Conservation (phyloP, 345 rosid species). For the Populus nigra region DNA sequence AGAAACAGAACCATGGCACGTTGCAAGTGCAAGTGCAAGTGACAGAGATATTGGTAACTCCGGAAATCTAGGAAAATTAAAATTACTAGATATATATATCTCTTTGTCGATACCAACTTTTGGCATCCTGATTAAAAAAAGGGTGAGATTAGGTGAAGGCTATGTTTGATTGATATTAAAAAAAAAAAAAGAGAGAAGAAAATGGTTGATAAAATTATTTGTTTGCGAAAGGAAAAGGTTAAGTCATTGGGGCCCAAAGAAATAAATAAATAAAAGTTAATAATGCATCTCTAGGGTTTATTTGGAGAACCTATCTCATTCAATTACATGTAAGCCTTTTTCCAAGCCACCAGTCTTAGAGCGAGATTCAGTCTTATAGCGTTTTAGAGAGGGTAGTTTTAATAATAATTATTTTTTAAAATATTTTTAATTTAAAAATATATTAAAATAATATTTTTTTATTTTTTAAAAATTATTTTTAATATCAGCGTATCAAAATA, state of each 20-base stretch:
- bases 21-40: not conserved
- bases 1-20: no score
- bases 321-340: not conserved
- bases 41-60: no score
- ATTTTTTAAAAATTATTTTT: no score
- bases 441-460: no score
- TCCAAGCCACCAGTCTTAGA: not conserved
- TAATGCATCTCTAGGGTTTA: constrained; percentile 7
- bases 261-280: not conserved
- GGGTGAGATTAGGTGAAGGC: not conserved
- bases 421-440: no score
- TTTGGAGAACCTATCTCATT: not conserved
- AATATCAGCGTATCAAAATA: no score
- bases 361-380: not conserved
- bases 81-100: no score
- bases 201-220: not conserved
- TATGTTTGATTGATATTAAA: not conserved
- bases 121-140: not conserved
- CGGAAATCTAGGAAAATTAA: no score
- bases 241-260: not conserved
- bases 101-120: no score
- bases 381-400: no score
- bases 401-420: no score
- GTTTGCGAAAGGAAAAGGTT: not conserved
- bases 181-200: no score